phyloP scores from a whole-genome alignment of 139 green algal genomes.

The Pleodorina starrii region DNA sequence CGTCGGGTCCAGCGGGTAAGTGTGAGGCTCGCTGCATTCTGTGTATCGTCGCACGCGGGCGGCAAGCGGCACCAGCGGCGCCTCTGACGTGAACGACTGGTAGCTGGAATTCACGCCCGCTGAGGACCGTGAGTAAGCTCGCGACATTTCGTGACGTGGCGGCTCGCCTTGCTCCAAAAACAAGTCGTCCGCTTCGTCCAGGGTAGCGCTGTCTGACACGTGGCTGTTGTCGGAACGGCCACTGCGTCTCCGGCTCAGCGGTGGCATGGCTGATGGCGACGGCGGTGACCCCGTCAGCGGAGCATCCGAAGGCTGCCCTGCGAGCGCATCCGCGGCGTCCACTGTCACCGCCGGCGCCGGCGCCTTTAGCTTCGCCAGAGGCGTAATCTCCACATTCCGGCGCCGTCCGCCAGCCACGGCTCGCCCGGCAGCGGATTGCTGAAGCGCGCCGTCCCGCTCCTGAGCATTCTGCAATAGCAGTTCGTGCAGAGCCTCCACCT shows the following conservation, averaged over 20 bases:
- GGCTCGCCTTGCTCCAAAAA: background rate
- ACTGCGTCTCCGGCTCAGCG: background rate
- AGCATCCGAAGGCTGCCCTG: background rate
- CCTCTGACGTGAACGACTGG: background rate
- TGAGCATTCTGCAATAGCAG: background rate
- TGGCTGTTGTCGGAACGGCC: background rate
- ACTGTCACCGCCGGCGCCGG: background rate
- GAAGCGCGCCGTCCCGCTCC: background rate
- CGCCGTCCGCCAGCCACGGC: background rate
- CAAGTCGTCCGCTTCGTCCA: background rate
- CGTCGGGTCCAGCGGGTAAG: background rate
- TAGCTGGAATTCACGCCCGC: background rate
- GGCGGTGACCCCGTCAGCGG: background rate
- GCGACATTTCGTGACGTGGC: background rate
- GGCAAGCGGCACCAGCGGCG: constrained; percentile 6
- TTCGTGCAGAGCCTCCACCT: constrained; percentile 5
- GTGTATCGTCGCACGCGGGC: background rate
- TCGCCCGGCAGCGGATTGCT: background rate
- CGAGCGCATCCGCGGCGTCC: background rate
- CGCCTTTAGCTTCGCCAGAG: background rate
- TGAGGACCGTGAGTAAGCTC: background rate
- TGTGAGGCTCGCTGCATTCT: background rate
- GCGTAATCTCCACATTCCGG: background rate
- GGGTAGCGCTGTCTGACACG: background rate
- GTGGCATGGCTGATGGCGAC: no score